Percentiles rank a stretch among this genome's conserved stretches.
Evolutionary conservation across 2,329 filamentous ascomycete species (phyloP).

Genomic region (Fusarium armeniacum): DNA sequence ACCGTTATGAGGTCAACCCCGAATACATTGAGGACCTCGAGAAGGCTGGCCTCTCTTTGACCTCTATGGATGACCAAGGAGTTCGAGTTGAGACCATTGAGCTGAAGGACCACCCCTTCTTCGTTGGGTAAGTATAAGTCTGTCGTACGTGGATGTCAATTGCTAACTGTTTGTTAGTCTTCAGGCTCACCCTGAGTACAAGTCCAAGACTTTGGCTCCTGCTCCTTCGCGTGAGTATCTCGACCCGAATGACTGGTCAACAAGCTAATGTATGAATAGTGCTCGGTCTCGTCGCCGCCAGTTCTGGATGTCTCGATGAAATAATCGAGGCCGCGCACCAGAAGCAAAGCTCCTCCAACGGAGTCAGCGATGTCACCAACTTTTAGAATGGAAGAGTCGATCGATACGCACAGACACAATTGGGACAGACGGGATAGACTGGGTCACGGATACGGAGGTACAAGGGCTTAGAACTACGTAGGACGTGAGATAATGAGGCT

Average conservation of each 20-base stretch:
- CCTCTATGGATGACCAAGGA: constrained; percentile 59
- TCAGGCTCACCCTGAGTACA: constrained; percentile 78
- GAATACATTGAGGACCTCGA: constrained; percentile 78
- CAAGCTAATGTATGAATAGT: constrained; percentile 57
- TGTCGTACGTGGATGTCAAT: neutral
- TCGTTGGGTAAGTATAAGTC: constrained; percentile 30
- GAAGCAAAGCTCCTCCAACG: constrained; percentile 30
- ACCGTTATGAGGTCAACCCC: constrained; percentile 93
- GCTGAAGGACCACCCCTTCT: constrained; percentile 45
- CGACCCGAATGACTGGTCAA: too few species aligned
- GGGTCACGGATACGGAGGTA: constrained; percentile 1
- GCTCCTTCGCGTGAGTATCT: constrained; percentile 65
- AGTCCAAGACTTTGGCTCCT: constrained; percentile 79
- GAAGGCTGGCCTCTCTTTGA: constrained; percentile 71
- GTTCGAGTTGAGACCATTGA: constrained; percentile 41
- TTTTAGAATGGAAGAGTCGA: constrained; percentile 21
- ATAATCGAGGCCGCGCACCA: constrained; percentile 47
- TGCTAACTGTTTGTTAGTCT: constrained; percentile 68
- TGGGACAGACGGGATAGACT: constrained; percentile 11
- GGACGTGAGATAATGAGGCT: constrained; percentile 37
- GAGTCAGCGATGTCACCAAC: constrained; percentile 26
- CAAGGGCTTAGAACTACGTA: constrained; percentile 35
- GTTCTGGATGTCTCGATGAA: constrained; percentile 73
- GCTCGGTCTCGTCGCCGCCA: constrained; percentile 66
- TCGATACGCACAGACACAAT: neutral